These are phyloP conservation scores for Pseudogymnoascus sp. DNA, from an alignment of 2,329 filamentous ascomycete genomes.

Conservation along the genomic window DNA sequence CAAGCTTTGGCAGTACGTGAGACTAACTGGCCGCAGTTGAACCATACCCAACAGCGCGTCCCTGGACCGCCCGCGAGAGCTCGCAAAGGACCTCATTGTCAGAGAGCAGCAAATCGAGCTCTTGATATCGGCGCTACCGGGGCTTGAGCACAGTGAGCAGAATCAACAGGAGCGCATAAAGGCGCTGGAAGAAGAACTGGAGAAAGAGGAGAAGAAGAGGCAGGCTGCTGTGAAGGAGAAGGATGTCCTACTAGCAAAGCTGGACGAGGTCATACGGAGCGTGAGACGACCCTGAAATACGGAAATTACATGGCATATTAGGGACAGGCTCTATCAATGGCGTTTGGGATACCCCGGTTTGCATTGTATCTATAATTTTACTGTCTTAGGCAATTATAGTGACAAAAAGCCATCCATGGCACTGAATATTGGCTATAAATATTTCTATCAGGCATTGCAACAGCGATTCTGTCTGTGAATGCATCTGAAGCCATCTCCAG, in stretches of 20 bases:
- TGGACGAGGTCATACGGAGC: constrained; percentile 56
- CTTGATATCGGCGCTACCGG: constrained; percentile 67
- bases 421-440: neutral
- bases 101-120: constrained; percentile 81
- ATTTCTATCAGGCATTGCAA: neutral
- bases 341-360: constrained; percentile 11
- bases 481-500: neutral
- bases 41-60: constrained; percentile 57
- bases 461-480: neutral
- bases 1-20: neutral
- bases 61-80: constrained; percentile 60
- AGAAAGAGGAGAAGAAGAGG: constrained; percentile 54
- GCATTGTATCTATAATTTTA: neutral
- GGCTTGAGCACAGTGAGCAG: constrained; percentile 69
- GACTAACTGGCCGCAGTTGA: constrained; percentile 41
- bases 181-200: constrained; percentile 59
- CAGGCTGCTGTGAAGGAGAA: constrained; percentile 58
- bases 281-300: constrained; percentile 48
- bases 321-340: neutral
- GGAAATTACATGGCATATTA: too few relatives aligned
- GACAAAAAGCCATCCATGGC: neutral
- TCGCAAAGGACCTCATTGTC: constrained; percentile 68
- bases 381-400: neutral
- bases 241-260: constrained; percentile 51
- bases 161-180: constrained; percentile 65